Evolutionary conservation across 768 basidiomycete genomes (phyloP).

Genomic region (Tephrocybe sp.): DNA sequence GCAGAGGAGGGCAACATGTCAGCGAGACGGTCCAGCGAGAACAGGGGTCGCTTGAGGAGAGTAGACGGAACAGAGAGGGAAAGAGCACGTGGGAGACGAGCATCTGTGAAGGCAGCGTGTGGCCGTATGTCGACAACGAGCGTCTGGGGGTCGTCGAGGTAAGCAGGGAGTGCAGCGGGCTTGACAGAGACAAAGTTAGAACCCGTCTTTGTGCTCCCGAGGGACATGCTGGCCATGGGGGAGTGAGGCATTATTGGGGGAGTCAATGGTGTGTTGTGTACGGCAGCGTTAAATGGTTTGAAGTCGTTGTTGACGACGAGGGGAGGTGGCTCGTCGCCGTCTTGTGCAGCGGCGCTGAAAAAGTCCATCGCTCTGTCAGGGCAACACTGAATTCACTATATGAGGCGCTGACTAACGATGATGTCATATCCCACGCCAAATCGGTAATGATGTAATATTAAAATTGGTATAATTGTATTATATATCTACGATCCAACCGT

Average conservation of each 20-base stretch:
- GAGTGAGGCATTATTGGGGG: slow-evolving; percentile 14
- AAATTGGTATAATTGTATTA: neutral
- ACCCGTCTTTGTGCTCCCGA: slow-evolving; percentile 9
- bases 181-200: slow-evolving; percentile 23
- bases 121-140: slow-evolving; percentile 91
- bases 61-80: slow-evolving; percentile 94
- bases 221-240: slow-evolving; percentile 20
- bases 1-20: slow-evolving; percentile 74
- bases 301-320: slow-evolving; percentile 46
- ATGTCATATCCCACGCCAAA: slow-evolving; percentile 16
- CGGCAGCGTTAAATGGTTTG: too few species aligned
- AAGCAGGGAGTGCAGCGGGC: slow-evolving; percentile 25
- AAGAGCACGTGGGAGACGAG: slow-evolving; percentile 68
- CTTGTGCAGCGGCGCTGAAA: slow-evolving; percentile 36
- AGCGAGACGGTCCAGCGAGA: slow-evolving; percentile 73
- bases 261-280: slow-evolving; percentile 38
- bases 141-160: slow-evolving; percentile 34
- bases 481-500: slow-evolving; percentile 47
- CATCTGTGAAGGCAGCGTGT: slow-evolving; percentile 67
- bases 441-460: neutral
- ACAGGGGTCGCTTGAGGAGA: slow-evolving; percentile 86
- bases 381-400: neutral
- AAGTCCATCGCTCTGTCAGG: slow-evolving; percentile 34
- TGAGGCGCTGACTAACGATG: slow-evolving; percentile 15
- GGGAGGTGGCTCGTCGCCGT: slow-evolving; percentile 14